phyloP scores from a whole-genome alignment of 345 rosid genomes.

The Eucalyptus coolabah region DNA sequence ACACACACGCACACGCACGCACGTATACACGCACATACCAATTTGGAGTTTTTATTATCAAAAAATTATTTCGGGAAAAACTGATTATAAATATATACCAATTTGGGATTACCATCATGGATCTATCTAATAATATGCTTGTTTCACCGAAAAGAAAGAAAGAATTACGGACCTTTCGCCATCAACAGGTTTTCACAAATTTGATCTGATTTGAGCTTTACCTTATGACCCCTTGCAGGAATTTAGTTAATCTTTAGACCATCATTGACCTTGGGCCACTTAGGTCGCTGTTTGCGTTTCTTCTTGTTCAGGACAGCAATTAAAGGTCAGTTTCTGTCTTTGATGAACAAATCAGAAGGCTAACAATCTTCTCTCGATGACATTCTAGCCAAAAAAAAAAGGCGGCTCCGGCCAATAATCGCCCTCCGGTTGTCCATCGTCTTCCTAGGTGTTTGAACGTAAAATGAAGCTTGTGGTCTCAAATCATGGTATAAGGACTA shows the following conservation, averaged over 20 bases:
- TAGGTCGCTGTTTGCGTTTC: background rate
- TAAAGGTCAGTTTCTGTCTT: background rate
- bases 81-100: no score
- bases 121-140: background rate
- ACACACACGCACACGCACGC: accelerated
- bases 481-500: background rate
- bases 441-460: background rate
- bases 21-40: no score
- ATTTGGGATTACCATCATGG: background rate
- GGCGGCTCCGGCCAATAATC: background rate
- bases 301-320: background rate
- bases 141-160: background rate
- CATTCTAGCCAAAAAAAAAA: background rate
- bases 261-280: background rate
- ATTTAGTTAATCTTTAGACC: background rate
- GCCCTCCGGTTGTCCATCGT: background rate
- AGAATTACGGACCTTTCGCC: background rate
- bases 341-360: background rate
- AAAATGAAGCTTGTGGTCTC: background rate
- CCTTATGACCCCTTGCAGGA: background rate
- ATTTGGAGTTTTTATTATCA: no score
- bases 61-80: no score
- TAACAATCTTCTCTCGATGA: background rate
- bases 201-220: background rate
- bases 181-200: background rate